phyloP scores from a whole-genome alignment of 306 rosid genomes.

The Lathyrus tuberosus region DNA sequence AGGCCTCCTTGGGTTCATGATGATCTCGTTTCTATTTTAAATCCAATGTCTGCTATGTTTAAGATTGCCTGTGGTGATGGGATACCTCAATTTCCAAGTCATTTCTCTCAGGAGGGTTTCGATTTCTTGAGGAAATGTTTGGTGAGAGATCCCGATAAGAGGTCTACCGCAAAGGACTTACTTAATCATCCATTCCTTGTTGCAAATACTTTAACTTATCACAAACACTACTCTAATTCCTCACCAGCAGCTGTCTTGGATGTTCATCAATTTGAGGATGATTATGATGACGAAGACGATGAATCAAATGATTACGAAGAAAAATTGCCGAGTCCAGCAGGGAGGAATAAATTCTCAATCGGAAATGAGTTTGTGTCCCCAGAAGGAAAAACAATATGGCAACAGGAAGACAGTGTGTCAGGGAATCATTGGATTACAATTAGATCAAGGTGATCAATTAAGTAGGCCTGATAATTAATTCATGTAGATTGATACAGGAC shows the following conservation, averaged over 20 bases:
- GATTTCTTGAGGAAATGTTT: slow-evolving; percentile 65
- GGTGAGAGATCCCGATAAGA: slow-evolving; percentile 54
- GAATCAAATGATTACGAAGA: slow-evolving; percentile 8
- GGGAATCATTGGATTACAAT: slow-evolving; percentile 61
- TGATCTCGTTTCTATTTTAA: background rate
- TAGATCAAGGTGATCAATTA: slow-evolving; percentile 44
- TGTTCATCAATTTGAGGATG: slow-evolving; percentile 33
- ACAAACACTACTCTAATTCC: slow-evolving; percentile 5
- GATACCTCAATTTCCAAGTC: slow-evolving; percentile 54
- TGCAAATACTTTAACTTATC: slow-evolving; percentile 23
- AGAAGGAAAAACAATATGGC: slow-evolving; percentile 9
- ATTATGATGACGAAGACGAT: slow-evolving; percentile 25
- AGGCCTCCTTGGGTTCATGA: slow-evolving; percentile 54
- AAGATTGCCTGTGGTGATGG: slow-evolving; percentile 50
- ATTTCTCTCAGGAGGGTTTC: slow-evolving; percentile 51
- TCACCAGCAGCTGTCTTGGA: slow-evolving; percentile 62
- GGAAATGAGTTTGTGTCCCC: slow-evolving; percentile 40
- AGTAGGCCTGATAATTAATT: background rate
- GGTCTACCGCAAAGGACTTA: slow-evolving; percentile 47
- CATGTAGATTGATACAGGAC: slow-evolving; percentile 16
- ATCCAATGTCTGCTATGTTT: slow-evolving; percentile 51
- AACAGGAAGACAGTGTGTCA: slow-evolving; percentile 42
- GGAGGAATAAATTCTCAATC: background rate
- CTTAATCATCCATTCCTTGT: slow-evolving; percentile 66
- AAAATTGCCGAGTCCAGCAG: slow-evolving; percentile 21